Conservation (phyloP, 192 early-diverging fungal species). For the Linnemannia exigua region DNA sequence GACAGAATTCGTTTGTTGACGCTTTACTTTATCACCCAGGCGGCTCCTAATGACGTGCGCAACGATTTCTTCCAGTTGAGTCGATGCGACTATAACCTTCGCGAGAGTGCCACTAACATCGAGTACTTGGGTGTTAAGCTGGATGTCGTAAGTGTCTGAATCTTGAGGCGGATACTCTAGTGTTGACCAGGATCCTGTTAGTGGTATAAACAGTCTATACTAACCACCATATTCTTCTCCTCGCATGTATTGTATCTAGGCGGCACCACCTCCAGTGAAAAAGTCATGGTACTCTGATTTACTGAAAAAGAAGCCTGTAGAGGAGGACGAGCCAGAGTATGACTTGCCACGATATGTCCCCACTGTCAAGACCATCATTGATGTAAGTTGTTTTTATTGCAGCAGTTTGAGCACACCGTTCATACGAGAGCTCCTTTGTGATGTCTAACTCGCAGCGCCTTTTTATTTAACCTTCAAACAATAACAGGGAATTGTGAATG, state of each 20-base stretch:
- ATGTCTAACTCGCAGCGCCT: slow-evolving; percentile 20
- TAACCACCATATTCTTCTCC: neutral
- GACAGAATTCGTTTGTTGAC: slow-evolving; percentile 48
- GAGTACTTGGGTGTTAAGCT: slow-evolving; percentile 55
- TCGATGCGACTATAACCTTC: slow-evolving; percentile 46
- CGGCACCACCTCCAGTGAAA: slow-evolving; percentile 47
- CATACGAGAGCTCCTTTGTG: neutral
- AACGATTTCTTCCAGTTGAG: slow-evolving; percentile 53
- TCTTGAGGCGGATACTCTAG: neutral
- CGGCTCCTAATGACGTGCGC: slow-evolving; percentile 40
- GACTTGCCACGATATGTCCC: slow-evolving; percentile 86
- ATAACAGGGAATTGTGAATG: slow-evolving; percentile 62
- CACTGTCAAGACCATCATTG: slow-evolving; percentile 71
- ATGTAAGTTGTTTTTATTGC: slow-evolving; percentile 21
- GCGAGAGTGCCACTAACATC: slow-evolving; percentile 48
- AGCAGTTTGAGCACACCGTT: too few relatives aligned
- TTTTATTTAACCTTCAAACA: slow-evolving; percentile 16
- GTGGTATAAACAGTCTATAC: neutral
- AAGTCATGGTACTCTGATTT: slow-evolving; percentile 45
- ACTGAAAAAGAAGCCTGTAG: slow-evolving; percentile 49
- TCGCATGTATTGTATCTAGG: slow-evolving; percentile 10
- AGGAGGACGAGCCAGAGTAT: slow-evolving; percentile 73
- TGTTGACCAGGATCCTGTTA: neutral
- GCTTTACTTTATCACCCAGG: slow-evolving; percentile 51
- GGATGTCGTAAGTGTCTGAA: slow-evolving; percentile 32